Percentiles rank a stretch among this genome's conserved stretches.
phyloP scores from a whole-genome alignment of 768 basidiomycete genomes.

The Hemileccinum impolitum region DNA sequence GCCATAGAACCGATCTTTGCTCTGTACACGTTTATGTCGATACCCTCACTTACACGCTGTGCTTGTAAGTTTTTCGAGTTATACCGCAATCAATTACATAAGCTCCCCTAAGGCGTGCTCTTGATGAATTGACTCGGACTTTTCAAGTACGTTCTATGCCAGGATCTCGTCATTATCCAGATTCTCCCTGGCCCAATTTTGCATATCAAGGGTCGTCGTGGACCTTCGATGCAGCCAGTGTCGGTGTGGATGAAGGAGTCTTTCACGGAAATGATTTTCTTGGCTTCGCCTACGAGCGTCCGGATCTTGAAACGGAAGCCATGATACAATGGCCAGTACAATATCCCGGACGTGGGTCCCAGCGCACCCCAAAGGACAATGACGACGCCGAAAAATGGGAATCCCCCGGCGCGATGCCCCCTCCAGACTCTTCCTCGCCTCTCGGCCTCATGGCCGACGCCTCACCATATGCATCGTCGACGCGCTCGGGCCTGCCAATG shows the following conservation, averaged over 20 bases:
- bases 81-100: too few species aligned
- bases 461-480: neutral
- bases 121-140: too few species aligned
- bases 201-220: neutral
- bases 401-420: conserved; percentile 4
- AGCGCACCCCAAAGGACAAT: conserved; percentile 9
- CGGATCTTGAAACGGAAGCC: neutral
- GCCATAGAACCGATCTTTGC: too few species aligned
- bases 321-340: neutral
- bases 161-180: neutral
- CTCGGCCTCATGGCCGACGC: neutral
- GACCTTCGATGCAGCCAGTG: neutral
- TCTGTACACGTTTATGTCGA: too few species aligned
- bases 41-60: too few species aligned
- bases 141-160: neutral
- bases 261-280: neutral
- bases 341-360: conserved; percentile 1
- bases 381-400: neutral
- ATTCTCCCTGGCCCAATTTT: conserved; percentile 6
- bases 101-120: neutral
- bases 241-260: neutral
- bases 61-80: too few species aligned
- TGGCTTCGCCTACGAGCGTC: neutral
- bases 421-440: conserved; percentile 25
- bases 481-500: neutral